Percentiles rank a stretch among this genome's conserved stretches.
phyloP scores from a whole-genome alignment of 177 flowering plant genomes.

The Vitis hybrid region DNA sequence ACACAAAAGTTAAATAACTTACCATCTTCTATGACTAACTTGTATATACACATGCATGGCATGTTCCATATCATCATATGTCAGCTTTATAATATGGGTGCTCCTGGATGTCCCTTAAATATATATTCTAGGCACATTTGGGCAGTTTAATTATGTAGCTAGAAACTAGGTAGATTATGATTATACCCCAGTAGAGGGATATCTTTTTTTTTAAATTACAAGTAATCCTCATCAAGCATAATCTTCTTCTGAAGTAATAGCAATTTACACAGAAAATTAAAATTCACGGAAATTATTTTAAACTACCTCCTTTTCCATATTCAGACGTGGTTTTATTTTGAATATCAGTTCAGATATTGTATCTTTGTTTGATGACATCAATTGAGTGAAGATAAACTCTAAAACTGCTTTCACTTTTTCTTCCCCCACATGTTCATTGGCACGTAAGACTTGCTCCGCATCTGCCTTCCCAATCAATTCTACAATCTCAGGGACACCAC shows the following conservation, averaged over 20 bases:
- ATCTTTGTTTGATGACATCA: constrained; percentile 70
- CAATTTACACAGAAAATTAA: background rate
- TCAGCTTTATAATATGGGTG: too few relatives aligned
- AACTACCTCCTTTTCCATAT: constrained; percentile 46
- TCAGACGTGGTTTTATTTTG: constrained; percentile 60
- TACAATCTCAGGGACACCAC: constrained; percentile 64
- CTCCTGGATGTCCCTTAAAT: too few relatives aligned
- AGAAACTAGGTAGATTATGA: too few relatives aligned
- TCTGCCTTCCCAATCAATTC: constrained; percentile 48
- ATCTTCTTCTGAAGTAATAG: background rate
- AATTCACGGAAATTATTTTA: background rate
- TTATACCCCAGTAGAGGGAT: too few relatives aligned
- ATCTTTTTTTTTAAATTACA: too few relatives aligned
- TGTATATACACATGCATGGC: too few relatives aligned
- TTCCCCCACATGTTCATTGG: constrained; percentile 34
- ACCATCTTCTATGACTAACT: too few relatives aligned
- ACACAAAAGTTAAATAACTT: too few relatives aligned
- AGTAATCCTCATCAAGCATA: background rate
- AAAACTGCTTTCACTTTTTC: constrained; percentile 49
- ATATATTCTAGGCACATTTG: too few relatives aligned
- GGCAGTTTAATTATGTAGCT: too few relatives aligned
- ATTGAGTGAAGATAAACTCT: constrained; percentile 53
- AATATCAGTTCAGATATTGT: constrained; percentile 37
- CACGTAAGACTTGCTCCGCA: constrained; percentile 30
- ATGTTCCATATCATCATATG: too few relatives aligned